Base-by-base conservation (phyloP, 306 rosid species). In the Quercus suber region DNA sequence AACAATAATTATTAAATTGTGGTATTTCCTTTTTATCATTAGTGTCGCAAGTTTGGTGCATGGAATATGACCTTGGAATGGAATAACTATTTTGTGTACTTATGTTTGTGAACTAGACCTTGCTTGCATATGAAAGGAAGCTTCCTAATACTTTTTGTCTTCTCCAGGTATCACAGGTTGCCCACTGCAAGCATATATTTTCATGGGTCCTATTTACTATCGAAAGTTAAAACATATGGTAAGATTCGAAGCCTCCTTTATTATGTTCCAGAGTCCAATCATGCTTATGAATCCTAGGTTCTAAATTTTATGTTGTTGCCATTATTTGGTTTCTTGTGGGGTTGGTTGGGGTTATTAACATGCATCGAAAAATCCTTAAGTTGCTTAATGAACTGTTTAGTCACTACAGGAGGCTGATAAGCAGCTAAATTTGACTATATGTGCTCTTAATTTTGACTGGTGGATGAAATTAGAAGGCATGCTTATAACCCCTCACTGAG, bases 191-290 rank as follows among this genome's bases (percentile, higher is more conserved):
- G 99, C 99, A 14, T 95, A 95, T 81, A 95, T 95, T 81, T 95
- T 95, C 82, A 95, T 95, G 99, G 99, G 99, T 73, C 99, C 97
- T 58, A 95, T 92, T 77, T 95, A 95, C 92, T 95, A 95, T 85
- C 99, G 92, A 84, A 95, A 92, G 87, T 84, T 92, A 82, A 95
- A 95, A 80, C 98, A 95, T 81, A 95, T 92, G 99, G 99, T 90
- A 76, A 88, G 96, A 71, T 69, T 69, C 63, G 41, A 80, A 31
- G 3, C 51, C 37, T 33, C 12, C 45, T 31, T 33, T 33, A 35
- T 33, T 6, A 19, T 33, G 27, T 67, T 31, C 20, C 72, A 33
- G 19, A 31, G 4, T 67, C 25, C 49, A 33, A 18, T 33, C 13
- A 31, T 65, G 51, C 49, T 33, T 18, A 17, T 17, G 20, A 64